These are phyloP conservation scores for Pythium aquatile DNA, from an alignment of 352 stramenopile genomes.

Conservation along the genomic window DNA sequence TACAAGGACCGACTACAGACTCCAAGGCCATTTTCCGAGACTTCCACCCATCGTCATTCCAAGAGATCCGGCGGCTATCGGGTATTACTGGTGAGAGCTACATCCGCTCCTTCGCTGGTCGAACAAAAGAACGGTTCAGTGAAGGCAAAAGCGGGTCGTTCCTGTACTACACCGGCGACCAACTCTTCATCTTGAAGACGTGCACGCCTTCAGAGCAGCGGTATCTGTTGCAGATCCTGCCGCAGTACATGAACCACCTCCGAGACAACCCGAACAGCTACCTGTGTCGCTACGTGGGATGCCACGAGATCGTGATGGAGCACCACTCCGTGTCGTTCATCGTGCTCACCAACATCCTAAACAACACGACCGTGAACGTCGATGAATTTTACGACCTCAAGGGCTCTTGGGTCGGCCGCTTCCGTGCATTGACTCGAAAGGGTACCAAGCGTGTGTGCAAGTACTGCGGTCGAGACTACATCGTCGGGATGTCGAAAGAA, in stretches of 20 bases:
- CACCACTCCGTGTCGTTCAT: conserved; percentile 87
- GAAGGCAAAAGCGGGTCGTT: conserved; percentile 90
- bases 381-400: conserved; percentile 90
- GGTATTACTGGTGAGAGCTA: conserved; percentile 77
- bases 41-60: conserved; percentile 79
- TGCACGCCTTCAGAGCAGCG: conserved; percentile 79
- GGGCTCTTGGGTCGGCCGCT: conserved; percentile 88
- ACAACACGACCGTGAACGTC: conserved; percentile 82
- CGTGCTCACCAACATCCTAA: conserved; percentile 87
- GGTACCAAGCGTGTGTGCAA: conserved; percentile 82
- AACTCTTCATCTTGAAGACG: conserved; percentile 90
- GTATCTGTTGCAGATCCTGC: conserved; percentile 85
- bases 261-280: conserved; percentile 85
- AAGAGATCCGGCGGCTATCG: conserved; percentile 77
- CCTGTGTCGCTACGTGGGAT: conserved; percentile 86
- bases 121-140: conserved; percentile 85
- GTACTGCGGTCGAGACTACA: conserved; percentile 84
- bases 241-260: conserved; percentile 84
- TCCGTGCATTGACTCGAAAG: conserved; percentile 52
- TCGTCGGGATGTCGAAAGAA: conserved; percentile 85
- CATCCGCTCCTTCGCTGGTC: conserved; percentile 72
- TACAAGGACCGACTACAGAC: conserved; percentile 52
- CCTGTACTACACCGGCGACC: conserved; percentile 88
- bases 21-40: conserved; percentile 73
- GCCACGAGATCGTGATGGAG: conserved; percentile 85